These are phyloP conservation scores for Ochetophila trinervis DNA, from an alignment of 306 rosid species.

Conservation along the genomic window DNA sequence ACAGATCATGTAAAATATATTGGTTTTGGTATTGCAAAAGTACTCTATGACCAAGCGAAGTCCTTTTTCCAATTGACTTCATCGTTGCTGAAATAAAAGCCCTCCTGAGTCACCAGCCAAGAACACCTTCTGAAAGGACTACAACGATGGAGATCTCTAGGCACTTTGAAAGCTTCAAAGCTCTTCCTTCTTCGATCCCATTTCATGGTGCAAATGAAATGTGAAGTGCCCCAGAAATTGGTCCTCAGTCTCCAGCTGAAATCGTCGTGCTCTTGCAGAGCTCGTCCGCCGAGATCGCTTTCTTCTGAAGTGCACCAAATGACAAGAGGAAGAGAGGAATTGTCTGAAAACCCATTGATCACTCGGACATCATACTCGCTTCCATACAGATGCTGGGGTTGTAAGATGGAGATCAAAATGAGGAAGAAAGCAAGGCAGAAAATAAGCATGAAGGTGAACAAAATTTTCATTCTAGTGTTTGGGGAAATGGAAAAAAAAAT, in stretches of 20 bases:
- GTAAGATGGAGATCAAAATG: slow-evolving; percentile 22
- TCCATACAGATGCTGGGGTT: slow-evolving; percentile 30
- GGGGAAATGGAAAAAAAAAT: slow-evolving; percentile 6
- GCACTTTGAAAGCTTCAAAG: slow-evolving; percentile 69
- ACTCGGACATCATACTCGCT: slow-evolving; percentile 55
- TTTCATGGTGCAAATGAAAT: slow-evolving; percentile 73
- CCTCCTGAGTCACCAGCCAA: slow-evolving; percentile 70
- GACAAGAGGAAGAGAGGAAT: slow-evolving; percentile 69
- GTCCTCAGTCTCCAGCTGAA: slow-evolving; percentile 68
- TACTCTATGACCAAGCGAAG: slow-evolving; percentile 52
- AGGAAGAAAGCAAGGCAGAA: slow-evolving; percentile 28
- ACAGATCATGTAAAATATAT: background rate
- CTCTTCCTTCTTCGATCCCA: slow-evolving; percentile 59
- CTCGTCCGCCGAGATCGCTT: slow-evolving; percentile 72
- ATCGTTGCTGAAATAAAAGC: slow-evolving; percentile 80
- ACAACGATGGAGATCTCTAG: slow-evolving; percentile 62
- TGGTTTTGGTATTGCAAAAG: background rate
- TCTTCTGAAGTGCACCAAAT: slow-evolving; percentile 74
- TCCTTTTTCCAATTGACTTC: slow-evolving; percentile 70
- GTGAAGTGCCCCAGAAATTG: slow-evolving; percentile 42
- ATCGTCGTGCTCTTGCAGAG: slow-evolving; percentile 75
- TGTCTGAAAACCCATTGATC: slow-evolving; percentile 67
- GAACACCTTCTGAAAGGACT: slow-evolving; percentile 46
- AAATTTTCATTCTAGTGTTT: slow-evolving; percentile 17
- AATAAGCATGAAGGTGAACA: slow-evolving; percentile 12